Percentiles rank a stretch among this genome's conserved stretches.
Evolutionary conservation across 2,329 filamentous ascomycete species (phyloP).

Genomic region (Colletotrichum caudatum): DNA sequence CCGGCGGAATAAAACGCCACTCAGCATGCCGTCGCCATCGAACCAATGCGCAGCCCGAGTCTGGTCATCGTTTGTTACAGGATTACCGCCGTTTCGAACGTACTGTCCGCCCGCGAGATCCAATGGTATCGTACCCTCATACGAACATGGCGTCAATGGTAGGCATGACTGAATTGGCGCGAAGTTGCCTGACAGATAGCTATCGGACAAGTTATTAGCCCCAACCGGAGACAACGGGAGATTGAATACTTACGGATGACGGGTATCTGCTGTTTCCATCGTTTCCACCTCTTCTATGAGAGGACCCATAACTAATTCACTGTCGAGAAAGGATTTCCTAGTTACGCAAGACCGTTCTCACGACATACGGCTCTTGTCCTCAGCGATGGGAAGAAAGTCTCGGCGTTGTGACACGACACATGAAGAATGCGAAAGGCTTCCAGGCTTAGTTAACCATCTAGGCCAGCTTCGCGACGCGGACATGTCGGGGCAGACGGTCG

Average conservation of each 20-base stretch:
- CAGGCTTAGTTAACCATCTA: conserved; percentile 1
- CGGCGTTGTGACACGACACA: background rate
- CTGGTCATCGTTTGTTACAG: conserved; percentile 70
- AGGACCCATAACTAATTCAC: background rate
- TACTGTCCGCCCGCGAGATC: conserved; percentile 78
- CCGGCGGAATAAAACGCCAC: conserved; percentile 71
- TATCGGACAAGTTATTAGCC: background rate
- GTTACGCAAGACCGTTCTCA: background rate
- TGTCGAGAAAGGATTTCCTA: background rate
- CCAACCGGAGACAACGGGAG: too few species aligned
- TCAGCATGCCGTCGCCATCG: conserved; percentile 81
- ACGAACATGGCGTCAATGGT: conserved; percentile 67
- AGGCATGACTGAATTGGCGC: conserved; percentile 71
- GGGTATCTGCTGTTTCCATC: background rate
- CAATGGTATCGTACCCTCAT: conserved; percentile 69
- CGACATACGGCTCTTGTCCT: background rate
- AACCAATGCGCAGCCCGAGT: conserved; percentile 78
- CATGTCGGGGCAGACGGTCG: background rate
- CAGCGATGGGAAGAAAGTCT: background rate
- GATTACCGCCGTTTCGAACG: conserved; percentile 78
- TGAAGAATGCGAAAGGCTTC: background rate
- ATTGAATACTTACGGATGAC: conserved; percentile 31
- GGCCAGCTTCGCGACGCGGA: background rate
- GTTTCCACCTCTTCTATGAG: background rate
- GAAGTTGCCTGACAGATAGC: conserved; percentile 76